These are phyloP conservation scores for Gleditsia sinensis DNA, from an alignment of 306 rosid genomes.

Conservation along the genomic window DNA sequence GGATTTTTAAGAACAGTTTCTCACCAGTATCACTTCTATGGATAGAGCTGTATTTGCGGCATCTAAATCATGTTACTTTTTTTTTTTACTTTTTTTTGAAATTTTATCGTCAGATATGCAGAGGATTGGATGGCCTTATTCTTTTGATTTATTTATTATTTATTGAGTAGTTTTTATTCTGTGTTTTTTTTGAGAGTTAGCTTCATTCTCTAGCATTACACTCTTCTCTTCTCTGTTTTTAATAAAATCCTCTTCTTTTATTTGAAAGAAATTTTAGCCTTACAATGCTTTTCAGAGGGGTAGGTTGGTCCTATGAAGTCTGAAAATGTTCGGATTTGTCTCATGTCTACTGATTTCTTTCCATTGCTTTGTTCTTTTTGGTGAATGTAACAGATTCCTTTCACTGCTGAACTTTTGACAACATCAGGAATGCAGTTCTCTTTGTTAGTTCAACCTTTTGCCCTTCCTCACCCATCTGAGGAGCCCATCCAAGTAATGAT, in stretches of 20 bases:
- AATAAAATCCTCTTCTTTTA: neutral
- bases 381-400: constrained; percentile 66
- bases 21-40: constrained; percentile 16
- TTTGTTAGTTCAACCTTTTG: constrained; percentile 89
- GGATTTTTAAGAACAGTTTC: constrained; percentile 1
- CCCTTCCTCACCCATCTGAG: constrained; percentile 92
- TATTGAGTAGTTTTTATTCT: too few relatives aligned
- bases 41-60: constrained; percentile 20
- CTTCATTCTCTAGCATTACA: neutral
- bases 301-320: constrained; percentile 16
- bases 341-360: constrained; percentile 27
- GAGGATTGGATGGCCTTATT: neutral
- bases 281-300: constrained; percentile 9
- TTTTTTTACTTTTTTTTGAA: too few relatives aligned
- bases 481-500: constrained; percentile 81
- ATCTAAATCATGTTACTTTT: neutral
- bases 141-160: constrained; percentile 25
- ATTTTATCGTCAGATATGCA: constrained; percentile 2
- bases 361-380: constrained; percentile 29
- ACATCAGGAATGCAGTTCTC: constrained; percentile 96
- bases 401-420: constrained; percentile 80
- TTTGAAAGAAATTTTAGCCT: constrained; percentile 28
- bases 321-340: constrained; percentile 18
- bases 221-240: constrained; percentile 27
- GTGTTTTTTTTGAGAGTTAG: neutral